These are phyloP conservation scores for Brettanomyces nanus DNA, from an alignment of 805 yeast species.

Conservation along the genomic window DNA sequence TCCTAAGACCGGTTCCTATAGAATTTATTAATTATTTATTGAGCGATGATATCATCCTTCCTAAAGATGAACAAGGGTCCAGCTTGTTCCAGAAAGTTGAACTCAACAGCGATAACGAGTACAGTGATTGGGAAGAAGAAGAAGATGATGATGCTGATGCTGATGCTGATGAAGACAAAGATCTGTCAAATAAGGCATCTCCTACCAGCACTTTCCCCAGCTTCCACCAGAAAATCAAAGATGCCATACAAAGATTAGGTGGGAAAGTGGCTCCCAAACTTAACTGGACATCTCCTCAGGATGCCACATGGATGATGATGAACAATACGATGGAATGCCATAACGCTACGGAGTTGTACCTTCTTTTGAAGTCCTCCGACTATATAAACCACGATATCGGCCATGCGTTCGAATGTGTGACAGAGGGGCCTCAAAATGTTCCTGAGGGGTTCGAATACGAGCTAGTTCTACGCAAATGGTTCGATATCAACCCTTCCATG, in stretches of 20 bases:
- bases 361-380: slow-evolving; percentile 78
- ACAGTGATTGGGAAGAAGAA: slow-evolving; percentile 66
- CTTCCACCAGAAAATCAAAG: slow-evolving; percentile 46
- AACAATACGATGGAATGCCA: slow-evolving; percentile 68
- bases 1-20: slow-evolving; percentile 51
- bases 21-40: slow-evolving; percentile 52
- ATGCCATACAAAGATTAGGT: slow-evolving; percentile 40
- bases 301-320: slow-evolving; percentile 85
- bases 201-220: slow-evolving; percentile 48
- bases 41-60: slow-evolving; percentile 62
- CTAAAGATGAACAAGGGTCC: slow-evolving; percentile 34
- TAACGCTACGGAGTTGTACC: slow-evolving; percentile 65
- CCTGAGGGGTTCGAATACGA: slow-evolving; percentile 37
- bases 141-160: slow-evolving; percentile 22
- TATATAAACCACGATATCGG: slow-evolving; percentile 81
- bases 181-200: slow-evolving; percentile 14
- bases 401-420: slow-evolving; percentile 46
- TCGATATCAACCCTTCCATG: slow-evolving; percentile 73
- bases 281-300: slow-evolving; percentile 97
- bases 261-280: slow-evolving; percentile 79
- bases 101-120: slow-evolving; percentile 51
- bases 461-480: slow-evolving; percentile 77
- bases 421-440: slow-evolving; percentile 25
- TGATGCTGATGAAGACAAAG: slow-evolving; percentile 6
- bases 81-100: slow-evolving; percentile 23